phyloP scores from a whole-genome alignment of 2,329 filamentous ascomycete species.

The Gliomastix tumulicola region DNA sequence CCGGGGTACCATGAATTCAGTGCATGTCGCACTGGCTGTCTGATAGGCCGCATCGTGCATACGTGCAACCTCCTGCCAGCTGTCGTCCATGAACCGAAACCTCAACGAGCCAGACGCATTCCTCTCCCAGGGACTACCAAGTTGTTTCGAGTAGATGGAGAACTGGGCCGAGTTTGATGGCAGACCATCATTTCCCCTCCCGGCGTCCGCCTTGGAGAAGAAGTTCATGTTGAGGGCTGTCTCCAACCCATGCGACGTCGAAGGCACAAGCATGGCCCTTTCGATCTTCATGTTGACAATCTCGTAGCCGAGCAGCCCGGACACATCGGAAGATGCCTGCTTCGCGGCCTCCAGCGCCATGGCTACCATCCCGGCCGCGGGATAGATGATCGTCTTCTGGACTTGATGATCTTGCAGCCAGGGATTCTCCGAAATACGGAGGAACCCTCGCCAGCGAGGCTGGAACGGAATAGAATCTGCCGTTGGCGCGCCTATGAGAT shows the following conservation, averaged over 20 bases:
- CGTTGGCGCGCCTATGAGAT: slow-evolving; percentile 41
- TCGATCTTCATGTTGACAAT: slow-evolving; percentile 37
- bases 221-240: slow-evolving; percentile 34
- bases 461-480: slow-evolving; percentile 35
- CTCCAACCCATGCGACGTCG: slow-evolving; percentile 39
- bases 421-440: slow-evolving; percentile 39
- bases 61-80: slow-evolving; percentile 11
- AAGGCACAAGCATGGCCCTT: slow-evolving; percentile 44
- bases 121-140: slow-evolving; percentile 31
- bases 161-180: slow-evolving; percentile 29
- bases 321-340: slow-evolving; percentile 23
- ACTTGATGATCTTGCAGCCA: slow-evolving; percentile 47
- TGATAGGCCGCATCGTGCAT: slow-evolving; percentile 13
- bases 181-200: slow-evolving; percentile 4
- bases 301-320: slow-evolving; percentile 27
- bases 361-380: slow-evolving; percentile 39
- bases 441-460: slow-evolving; percentile 41
- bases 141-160: slow-evolving; percentile 36
- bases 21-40: slow-evolving; percentile 14
- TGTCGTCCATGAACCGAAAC: slow-evolving; percentile 9
- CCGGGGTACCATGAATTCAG: slow-evolving; percentile 25
- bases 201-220: not conserved
- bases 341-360: slow-evolving; percentile 41
- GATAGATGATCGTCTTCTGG: slow-evolving; percentile 41
- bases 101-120: slow-evolving; percentile 28